Evolutionary conservation across 1,284 basidiomycete species (phyloP).

Genomic region (Apiotrichum sp.): DNA sequence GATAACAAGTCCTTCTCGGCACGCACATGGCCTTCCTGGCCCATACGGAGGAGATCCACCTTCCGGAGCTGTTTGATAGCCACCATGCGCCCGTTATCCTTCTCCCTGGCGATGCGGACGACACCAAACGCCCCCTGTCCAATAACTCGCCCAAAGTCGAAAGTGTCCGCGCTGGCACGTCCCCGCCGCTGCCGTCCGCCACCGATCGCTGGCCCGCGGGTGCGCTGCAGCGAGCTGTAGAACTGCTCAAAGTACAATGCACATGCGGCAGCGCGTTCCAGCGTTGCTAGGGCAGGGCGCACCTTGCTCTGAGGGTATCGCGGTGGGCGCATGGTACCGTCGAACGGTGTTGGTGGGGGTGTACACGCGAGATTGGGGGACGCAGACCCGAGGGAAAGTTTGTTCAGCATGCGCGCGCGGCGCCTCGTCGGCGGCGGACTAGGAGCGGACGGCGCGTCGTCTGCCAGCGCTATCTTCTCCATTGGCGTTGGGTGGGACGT

Average conservation of each 20-base stretch:
- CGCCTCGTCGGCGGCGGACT: neutral
- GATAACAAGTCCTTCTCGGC: conserved; percentile 46
- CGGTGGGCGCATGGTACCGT: neutral
- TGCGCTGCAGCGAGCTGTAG: conserved; percentile 73
- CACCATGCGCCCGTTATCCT: conserved; percentile 68
- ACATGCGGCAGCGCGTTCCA: conserved; percentile 87
- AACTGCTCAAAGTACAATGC: conserved; percentile 95
- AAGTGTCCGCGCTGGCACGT: conserved; percentile 44
- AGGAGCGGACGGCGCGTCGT: neutral
- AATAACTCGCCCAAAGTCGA: conserved; percentile 87
- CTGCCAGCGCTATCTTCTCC: neutral
- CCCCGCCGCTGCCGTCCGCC: conserved; percentile 1
- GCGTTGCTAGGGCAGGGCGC: conserved; percentile 70
- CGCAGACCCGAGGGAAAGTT: conserved; percentile 8
- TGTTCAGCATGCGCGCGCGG: conserved; percentile 11
- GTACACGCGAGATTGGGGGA: neutral
- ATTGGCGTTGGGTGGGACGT: neutral
- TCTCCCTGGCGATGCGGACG: conserved; percentile 83
- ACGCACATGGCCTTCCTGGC: conserved; percentile 72
- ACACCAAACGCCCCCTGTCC: conserved; percentile 97
- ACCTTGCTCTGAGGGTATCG: neutral
- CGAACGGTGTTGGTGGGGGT: neutral
- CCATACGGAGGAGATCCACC: conserved; percentile 92
- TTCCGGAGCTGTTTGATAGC: conserved; percentile 98
- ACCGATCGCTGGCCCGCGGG: neutral